Base-by-base conservation (phyloP, 495 filamentous ascomycete genomes). In the Hypoxylon perforatum region DNA sequence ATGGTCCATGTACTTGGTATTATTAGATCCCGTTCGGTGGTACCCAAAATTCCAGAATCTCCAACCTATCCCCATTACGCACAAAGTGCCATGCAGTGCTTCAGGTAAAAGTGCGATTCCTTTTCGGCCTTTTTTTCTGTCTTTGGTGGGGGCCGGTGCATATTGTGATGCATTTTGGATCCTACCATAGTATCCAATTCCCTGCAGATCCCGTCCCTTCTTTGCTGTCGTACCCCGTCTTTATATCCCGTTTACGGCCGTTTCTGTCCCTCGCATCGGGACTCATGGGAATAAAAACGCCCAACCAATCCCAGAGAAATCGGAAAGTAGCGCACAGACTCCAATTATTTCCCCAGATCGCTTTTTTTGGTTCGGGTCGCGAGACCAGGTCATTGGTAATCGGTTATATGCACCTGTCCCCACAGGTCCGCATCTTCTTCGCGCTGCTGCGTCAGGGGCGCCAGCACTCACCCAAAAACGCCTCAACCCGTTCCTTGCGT, bases 391-490 rank as follows among this genome's bases (percentile, higher is more conserved):
- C 50, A 49, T 35, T 23, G 35, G 55, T 46, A 35, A 51, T 52
- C 61, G 54, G 55, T 60, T 42, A 35, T 30, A 21, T 12, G 25
- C 33, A 52, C 18, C 36, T 23, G 39, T 38, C 30, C 14, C 30
- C 33, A 36, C 23, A 50, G 48, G 53, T 46, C 42, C 42, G 38
- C 3, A n/a, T n/a, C 57, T 46, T 44, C 22, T 61, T 45, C 60
- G 50, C 45, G 51, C 46, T 53, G 42, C 49, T 55, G 48, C 55
- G 60, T 60, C 66, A 65, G 30, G 5, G 42, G 44, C 28, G 17
- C 35, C 17, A 21, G 4, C 57, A 59, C 52, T 50, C 54, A 42
- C 2, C 58, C 10, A 23, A 33, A 65, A 33, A 65, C 25, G 35
- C 22, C 42, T 51, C 25, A n/a, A 33, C 42, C 55, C 61, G 65